phyloP scores from a whole-genome alignment of 306 rosid genomes.

The Acacia acuminata region DNA sequence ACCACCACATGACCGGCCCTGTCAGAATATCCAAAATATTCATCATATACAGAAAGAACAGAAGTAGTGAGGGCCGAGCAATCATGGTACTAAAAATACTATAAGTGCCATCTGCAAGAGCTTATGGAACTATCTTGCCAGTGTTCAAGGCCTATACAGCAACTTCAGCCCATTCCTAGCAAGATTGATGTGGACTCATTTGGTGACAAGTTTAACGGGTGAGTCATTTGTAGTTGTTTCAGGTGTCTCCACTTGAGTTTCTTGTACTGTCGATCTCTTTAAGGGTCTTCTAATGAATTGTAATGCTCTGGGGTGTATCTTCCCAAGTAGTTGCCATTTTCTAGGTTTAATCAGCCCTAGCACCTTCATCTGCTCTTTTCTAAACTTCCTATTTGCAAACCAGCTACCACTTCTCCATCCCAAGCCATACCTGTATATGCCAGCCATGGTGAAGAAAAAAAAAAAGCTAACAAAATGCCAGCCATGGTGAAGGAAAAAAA shows the following conservation, averaged over 20 bases:
- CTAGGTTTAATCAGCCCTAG: slow-evolving; percentile 71
- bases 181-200: slow-evolving; percentile 26
- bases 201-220: slow-evolving; percentile 25
- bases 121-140: slow-evolving; percentile 14
- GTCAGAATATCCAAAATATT: background rate
- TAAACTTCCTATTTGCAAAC: slow-evolving; percentile 69
- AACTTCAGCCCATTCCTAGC: slow-evolving; percentile 23
- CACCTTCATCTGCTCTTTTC: slow-evolving; percentile 87
- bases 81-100: background rate
- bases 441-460: background rate
- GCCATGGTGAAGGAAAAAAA: background rate
- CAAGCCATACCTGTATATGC: slow-evolving; percentile 66
- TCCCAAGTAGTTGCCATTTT: slow-evolving; percentile 72
- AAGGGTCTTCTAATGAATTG: slow-evolving; percentile 54
- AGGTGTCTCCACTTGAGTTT: slow-evolving; percentile 46
- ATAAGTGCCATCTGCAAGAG: slow-evolving; percentile 6
- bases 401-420: slow-evolving; percentile 96
- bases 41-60: slow-evolving; percentile 20
- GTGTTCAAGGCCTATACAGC: background rate
- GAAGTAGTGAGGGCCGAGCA: slow-evolving; percentile 19
- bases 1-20: background rate
- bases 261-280: slow-evolving; percentile 44
- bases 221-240: slow-evolving; percentile 47
- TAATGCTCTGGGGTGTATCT: slow-evolving; percentile 61
- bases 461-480: background rate